Evolutionary conservation across 805 yeast genomes (phyloP).

Genomic region (Huiozyma sinensis): DNA sequence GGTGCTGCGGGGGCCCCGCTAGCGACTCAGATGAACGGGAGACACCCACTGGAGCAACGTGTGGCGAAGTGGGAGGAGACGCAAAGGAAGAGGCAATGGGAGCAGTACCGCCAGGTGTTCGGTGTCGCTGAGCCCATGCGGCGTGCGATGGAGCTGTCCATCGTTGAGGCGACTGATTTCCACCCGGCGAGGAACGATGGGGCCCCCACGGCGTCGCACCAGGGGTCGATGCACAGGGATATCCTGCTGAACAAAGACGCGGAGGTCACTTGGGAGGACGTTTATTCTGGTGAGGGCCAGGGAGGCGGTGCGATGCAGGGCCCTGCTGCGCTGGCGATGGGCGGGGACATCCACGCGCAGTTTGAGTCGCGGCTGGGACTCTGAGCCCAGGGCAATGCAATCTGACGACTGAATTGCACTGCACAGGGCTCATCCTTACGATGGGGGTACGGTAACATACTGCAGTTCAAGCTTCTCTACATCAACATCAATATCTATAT

Average conservation of each 20-base stretch:
- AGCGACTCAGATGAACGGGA: conserved; percentile 53
- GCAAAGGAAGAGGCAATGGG: conserved; percentile 59
- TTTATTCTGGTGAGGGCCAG: conserved; percentile 42
- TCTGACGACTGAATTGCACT: too few species aligned
- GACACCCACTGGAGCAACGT: conserved; percentile 81
- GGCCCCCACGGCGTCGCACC: conserved; percentile 41
- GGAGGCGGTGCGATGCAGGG: neutral
- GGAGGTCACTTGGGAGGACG: conserved; percentile 86
- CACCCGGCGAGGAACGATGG: conserved; percentile 15
- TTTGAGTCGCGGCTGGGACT: conserved; percentile 47
- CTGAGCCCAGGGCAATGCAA: neutral
- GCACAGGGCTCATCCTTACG: too few species aligned
- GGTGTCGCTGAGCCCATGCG: conserved; percentile 93
- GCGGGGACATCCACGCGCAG: conserved; percentile 56
- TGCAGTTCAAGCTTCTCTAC: too few species aligned
- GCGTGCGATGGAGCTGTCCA: conserved; percentile 76
- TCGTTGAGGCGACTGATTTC: conserved; percentile 60
- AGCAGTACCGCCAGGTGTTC: conserved; percentile 68
- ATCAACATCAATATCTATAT: too few species aligned
- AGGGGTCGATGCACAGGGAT: conserved; percentile 50
- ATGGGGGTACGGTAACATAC: too few species aligned
- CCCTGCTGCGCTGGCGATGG: conserved; percentile 31
- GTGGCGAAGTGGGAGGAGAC: conserved; percentile 71
- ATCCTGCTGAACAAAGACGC: conserved; percentile 70
- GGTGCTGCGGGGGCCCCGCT: conserved; percentile 43